These are phyloP conservation scores for Candida albicans DNA, from an alignment of 1,139 yeast genomes.

Conservation along the genomic window DNA sequence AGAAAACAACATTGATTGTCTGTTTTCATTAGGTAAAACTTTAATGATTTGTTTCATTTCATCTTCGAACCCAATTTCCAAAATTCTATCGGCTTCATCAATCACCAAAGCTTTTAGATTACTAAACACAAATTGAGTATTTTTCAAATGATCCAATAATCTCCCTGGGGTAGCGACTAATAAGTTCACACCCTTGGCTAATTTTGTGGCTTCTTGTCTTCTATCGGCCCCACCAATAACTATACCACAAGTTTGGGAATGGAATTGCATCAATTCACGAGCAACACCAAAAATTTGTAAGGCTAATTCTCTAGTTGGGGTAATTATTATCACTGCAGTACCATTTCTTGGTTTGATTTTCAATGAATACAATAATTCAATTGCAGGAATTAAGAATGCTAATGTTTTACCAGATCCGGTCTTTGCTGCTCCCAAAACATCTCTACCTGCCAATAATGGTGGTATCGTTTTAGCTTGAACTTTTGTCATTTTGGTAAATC, in stretches of 20 bases:
- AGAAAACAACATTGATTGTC: slow-evolving; percentile 96
- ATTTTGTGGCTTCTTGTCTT: slow-evolving; percentile 94
- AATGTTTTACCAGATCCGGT: slow-evolving; percentile 75
- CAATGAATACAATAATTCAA: slow-evolving; percentile 84
- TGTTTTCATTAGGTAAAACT: slow-evolving; percentile 87
- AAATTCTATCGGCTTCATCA: slow-evolving; percentile 96
- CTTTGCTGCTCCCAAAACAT: slow-evolving; percentile 96
- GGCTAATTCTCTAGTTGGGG: slow-evolving; percentile 89
- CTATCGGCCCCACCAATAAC: slow-evolving; percentile 99
- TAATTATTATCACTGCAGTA: slow-evolving; percentile 79
- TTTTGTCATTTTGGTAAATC: slow-evolving; percentile 84
- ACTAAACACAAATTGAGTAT: slow-evolving; percentile 88
- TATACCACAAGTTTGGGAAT: slow-evolving; percentile 91
- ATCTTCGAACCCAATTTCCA: slow-evolving; percentile 97
- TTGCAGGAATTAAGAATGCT: slow-evolving; percentile 93
- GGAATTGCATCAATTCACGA: slow-evolving; percentile 85
- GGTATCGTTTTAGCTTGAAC: slow-evolving; percentile 96
- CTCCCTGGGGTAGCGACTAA: slow-evolving; percentile 98
- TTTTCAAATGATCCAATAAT: slow-evolving; percentile 91
- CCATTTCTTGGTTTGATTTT: slow-evolving; percentile 66
- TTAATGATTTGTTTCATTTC: slow-evolving; percentile 97
- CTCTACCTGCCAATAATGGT: slow-evolving; percentile 91
- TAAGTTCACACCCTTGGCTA: slow-evolving; percentile 88
- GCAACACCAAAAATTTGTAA: slow-evolving; percentile 97
- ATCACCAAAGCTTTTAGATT: slow-evolving; percentile 90